These are phyloP conservation scores for Pseudocercospora fuligena DNA, from an alignment of 2,329 filamentous ascomycete species.

Conservation along the genomic window DNA sequence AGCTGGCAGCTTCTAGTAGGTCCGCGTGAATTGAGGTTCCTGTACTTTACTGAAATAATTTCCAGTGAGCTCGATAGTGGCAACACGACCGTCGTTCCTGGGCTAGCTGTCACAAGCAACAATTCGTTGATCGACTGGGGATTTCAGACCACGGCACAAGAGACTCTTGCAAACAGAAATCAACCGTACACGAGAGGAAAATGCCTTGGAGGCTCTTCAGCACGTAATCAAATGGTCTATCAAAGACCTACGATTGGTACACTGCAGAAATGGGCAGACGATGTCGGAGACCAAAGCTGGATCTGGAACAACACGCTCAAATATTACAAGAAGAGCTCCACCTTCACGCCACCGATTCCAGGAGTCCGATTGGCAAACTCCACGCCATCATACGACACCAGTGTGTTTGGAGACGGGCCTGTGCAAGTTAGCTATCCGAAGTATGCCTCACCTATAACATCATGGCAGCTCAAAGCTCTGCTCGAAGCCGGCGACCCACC, in stretches of 20 bases:
- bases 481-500: slow-evolving; percentile 36
- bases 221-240: slow-evolving; percentile 35
- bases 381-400: not conserved
- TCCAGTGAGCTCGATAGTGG: slow-evolving; percentile 26
- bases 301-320: slow-evolving; percentile 35
- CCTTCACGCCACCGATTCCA: slow-evolving; percentile 19
- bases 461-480: slow-evolving; percentile 14
- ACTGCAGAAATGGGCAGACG: slow-evolving; percentile 44
- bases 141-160: slow-evolving; percentile 33
- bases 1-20: slow-evolving; percentile 35
- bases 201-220: slow-evolving; percentile 35
- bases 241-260: slow-evolving; percentile 39
- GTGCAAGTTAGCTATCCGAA: not conserved
- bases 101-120: slow-evolving; percentile 7
- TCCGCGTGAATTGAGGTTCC: not conserved
- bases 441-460: not conserved
- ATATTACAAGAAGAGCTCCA: slow-evolving; percentile 30
- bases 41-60: not conserved
- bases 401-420: not conserved
- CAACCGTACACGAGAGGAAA: slow-evolving; percentile 38
- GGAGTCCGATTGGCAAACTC: not conserved
- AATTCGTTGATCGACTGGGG: slow-evolving; percentile 39
- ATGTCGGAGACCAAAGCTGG: slow-evolving; percentile 42
- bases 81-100: slow-evolving; percentile 20
- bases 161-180: slow-evolving; percentile 14